phyloP scores from a whole-genome alignment of 768 basidiomycete genomes.

The Exsudoporus frostii region DNA sequence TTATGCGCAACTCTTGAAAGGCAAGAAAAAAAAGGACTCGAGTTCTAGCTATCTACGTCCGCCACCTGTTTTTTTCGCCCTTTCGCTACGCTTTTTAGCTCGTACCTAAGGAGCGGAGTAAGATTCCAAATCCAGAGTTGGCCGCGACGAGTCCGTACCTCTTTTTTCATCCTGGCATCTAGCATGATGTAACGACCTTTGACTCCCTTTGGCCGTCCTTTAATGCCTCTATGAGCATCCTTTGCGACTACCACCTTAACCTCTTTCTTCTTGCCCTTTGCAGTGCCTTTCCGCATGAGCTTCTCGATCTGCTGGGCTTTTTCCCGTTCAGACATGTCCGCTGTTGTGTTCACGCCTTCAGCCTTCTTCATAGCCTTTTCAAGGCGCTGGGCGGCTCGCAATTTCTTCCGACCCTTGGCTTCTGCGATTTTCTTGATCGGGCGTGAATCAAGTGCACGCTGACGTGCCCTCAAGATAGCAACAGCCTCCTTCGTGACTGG shows the following conservation, averaged over 20 bases:
- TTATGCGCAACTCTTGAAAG: background rate
- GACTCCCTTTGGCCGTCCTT: slow-evolving; percentile 92
- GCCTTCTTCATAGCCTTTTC: slow-evolving; percentile 96
- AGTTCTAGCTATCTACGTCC: slow-evolving; percentile 33
- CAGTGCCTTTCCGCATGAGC: slow-evolving; percentile 77
- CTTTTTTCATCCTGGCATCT: slow-evolving; percentile 90
- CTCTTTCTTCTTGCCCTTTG: slow-evolving; percentile 69
- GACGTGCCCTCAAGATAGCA: slow-evolving; percentile 77
- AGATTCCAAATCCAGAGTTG: slow-evolving; percentile 1
- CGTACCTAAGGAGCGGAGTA: slow-evolving; percentile 51
- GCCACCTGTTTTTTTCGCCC: slow-evolving; percentile 55
- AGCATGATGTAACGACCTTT: slow-evolving; percentile 96
- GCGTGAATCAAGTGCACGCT: slow-evolving; percentile 90
- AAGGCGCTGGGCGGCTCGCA: slow-evolving; percentile 77
- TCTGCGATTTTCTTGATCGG: slow-evolving; percentile 99
- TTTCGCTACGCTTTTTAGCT: slow-evolving; percentile 77
- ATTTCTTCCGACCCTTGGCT: slow-evolving; percentile 95
- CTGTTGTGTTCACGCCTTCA: slow-evolving; percentile 83
- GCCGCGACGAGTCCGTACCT: slow-evolving; percentile 41
- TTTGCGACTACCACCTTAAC: slow-evolving; percentile 90
- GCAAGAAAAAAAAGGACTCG: background rate
- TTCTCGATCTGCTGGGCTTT: slow-evolving; percentile 94
- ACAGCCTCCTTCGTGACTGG: slow-evolving; percentile 98
- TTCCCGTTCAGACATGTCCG: slow-evolving; percentile 91
- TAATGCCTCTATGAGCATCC: slow-evolving; percentile 83